Conservation (phyloP, 2,329 filamentous ascomycete species). For the Claviceps sp. region DNA sequence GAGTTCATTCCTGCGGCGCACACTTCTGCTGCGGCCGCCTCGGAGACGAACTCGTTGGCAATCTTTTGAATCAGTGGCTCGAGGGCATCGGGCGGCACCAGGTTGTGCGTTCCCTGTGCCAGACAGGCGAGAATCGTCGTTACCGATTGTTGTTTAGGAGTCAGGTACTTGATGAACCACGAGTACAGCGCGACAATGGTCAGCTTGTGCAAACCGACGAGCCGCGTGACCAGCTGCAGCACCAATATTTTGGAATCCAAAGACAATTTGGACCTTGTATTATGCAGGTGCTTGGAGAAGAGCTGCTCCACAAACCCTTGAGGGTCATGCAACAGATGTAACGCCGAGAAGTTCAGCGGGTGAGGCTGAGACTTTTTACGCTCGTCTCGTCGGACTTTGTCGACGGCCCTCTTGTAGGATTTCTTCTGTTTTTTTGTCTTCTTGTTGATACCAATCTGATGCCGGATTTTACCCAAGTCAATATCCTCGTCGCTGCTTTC, state of each 20-base stretch:
- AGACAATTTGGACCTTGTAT: slow-evolving; percentile 68
- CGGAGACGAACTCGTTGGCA: slow-evolving; percentile 95
- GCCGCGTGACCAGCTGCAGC: slow-evolving; percentile 75
- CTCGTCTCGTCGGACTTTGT: slow-evolving; percentile 71
- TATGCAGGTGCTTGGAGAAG: slow-evolving; percentile 84
- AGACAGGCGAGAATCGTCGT: slow-evolving; percentile 87
- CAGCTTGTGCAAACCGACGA: slow-evolving; percentile 86
- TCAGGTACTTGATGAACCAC: slow-evolving; percentile 89
- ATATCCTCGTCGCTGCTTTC: slow-evolving; percentile 70
- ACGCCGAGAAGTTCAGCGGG: slow-evolving; percentile 85
- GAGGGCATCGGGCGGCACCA: slow-evolving; percentile 84
- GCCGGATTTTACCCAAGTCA: slow-evolving; percentile 70
- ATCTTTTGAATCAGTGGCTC: slow-evolving; percentile 91
- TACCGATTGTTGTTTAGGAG: slow-evolving; percentile 75
- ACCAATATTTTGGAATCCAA: slow-evolving; percentile 85
- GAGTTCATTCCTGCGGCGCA: slow-evolving; percentile 85
- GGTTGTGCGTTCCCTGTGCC: slow-evolving; percentile 79
- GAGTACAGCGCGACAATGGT: slow-evolving; percentile 86
- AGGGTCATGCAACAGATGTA: slow-evolving; percentile 87
- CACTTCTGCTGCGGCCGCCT: slow-evolving; percentile 82
- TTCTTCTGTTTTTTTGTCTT: slow-evolving; percentile 83
- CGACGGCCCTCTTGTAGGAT: slow-evolving; percentile 64
- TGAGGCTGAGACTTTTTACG: slow-evolving; percentile 80
- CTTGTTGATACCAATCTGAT: slow-evolving; percentile 87
- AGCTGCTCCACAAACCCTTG: slow-evolving; percentile 85